These are phyloP conservation scores for Naumovozyma baii DNA, from an alignment of 805 yeast species.

Conservation along the genomic window DNA sequence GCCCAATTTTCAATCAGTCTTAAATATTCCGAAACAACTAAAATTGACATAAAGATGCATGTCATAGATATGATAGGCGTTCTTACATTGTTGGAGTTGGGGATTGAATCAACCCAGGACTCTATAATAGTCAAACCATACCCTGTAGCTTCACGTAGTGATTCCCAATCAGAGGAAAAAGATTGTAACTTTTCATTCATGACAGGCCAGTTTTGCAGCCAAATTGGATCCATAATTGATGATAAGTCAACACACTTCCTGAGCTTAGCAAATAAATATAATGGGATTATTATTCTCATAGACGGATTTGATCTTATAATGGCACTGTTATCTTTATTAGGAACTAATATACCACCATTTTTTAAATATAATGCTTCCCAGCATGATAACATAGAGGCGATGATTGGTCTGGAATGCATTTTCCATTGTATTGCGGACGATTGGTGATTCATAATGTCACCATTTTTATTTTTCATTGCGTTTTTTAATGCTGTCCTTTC, in stretches of 20 bases:
- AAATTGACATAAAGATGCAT: constrained; percentile 46
- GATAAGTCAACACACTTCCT: constrained; percentile 53
- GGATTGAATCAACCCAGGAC: constrained; percentile 63
- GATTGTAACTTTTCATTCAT: constrained; percentile 47
- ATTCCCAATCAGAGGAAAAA: constrained; percentile 47
- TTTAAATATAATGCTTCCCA: constrained; percentile 60
- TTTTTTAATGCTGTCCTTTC: constrained; percentile 32
- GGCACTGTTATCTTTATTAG: constrained; percentile 35
- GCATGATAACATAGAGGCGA: constrained; percentile 46
- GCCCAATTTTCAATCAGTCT: constrained; percentile 40
- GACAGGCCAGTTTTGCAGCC: constrained; percentile 57
- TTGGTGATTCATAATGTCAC: constrained; percentile 28
- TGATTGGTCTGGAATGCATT: constrained; percentile 48
- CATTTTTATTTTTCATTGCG: constrained; percentile 16
- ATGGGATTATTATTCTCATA: constrained; percentile 55
- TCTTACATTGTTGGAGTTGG: constrained; percentile 48
- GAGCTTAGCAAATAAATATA: constrained; percentile 58
- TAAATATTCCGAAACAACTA: constrained; percentile 56
- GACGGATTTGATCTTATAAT: constrained; percentile 43
- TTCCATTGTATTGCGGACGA: constrained; percentile 55
- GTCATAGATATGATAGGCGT: constrained; percentile 72
- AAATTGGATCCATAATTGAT: constrained; percentile 47
- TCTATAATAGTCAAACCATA: constrained; percentile 51
- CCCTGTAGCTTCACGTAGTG: constrained; percentile 50
- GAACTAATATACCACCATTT: constrained; percentile 53